phyloP scores from a whole-genome alignment of 768 basidiomycete species.

The Pseudohyphozyma bogoriensis region DNA sequence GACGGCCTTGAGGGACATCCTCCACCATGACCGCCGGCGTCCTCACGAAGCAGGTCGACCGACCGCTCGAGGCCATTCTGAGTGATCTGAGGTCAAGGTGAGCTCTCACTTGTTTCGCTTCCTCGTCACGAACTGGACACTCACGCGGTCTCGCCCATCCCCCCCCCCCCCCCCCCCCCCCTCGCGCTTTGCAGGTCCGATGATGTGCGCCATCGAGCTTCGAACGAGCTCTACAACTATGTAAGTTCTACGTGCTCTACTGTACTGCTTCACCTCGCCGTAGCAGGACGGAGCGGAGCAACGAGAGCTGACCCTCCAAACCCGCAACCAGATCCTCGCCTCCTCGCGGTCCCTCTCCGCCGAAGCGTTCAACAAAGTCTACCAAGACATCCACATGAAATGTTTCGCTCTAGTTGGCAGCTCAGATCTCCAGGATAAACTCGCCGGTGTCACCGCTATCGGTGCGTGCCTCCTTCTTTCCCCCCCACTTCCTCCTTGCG shows the following conservation, averaged over 20 bases:
- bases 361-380: slow-evolving; percentile 30
- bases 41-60: slow-evolving; percentile 1
- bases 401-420: slow-evolving; percentile 31
- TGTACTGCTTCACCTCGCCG: no score
- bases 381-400: slow-evolving; percentile 23
- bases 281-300: no score
- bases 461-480: slow-evolving; percentile 44
- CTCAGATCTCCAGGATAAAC: slow-evolving; percentile 60
- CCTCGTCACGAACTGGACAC: neutral
- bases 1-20: no score
- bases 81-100: slow-evolving; percentile 14
- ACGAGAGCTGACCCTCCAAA: neutral
- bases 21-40: neutral
- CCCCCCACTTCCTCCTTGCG: neutral
- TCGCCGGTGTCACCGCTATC: slow-evolving; percentile 80
- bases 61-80: slow-evolving; percentile 24
- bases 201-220: slow-evolving; percentile 15
- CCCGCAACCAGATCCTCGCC: slow-evolving; percentile 24
- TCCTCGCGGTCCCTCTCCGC: slow-evolving; percentile 25
- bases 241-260: neutral
- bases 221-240: slow-evolving; percentile 19
- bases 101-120: neutral
- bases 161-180: no score
- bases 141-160: neutral
- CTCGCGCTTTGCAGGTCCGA: no score